Evolutionary conservation across 257 asterid genomes (phyloP).

Genomic region (Solanum etuberosum): DNA sequence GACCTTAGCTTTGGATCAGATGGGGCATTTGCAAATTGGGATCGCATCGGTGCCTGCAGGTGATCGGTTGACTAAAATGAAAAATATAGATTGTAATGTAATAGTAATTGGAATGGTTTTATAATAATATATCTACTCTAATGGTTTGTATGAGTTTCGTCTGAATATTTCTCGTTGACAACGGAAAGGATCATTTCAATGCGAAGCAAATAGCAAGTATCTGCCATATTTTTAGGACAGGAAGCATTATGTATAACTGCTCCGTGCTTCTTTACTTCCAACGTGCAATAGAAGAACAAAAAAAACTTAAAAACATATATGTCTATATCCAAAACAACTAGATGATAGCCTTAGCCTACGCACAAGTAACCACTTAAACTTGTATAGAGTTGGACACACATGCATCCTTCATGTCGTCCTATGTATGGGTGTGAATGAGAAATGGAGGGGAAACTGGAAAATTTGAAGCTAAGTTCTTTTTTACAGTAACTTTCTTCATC

Average conservation of each 20-base stretch:
- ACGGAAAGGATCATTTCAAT: neutral
- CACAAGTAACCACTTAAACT: too few species aligned
- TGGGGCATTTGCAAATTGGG: neutral
- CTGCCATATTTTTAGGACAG: neutral
- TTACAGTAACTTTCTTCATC: neutral
- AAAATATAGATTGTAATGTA: neutral
- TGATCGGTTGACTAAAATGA: neutral
- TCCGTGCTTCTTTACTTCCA: neutral
- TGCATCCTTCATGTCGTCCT: too few species aligned
- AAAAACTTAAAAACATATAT: too few species aligned
- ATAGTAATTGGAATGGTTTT: neutral
- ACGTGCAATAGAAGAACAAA: neutral
- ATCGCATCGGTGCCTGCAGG: neutral
- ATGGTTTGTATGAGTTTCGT: neutral
- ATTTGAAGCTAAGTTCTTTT: neutral
- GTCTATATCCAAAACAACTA: too few species aligned
- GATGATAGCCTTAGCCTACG: too few species aligned
- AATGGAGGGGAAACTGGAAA: too few species aligned
- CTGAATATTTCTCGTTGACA: neutral
- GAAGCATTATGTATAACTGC: neutral
- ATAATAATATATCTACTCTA: neutral
- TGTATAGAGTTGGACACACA: too few species aligned
- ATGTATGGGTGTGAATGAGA: neutral
- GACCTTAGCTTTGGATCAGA: constrained; percentile 26
- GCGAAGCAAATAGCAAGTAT: neutral